Evolutionary conservation across 108 stramenopile species (phyloP).

Genomic region (Chaetoceros tenuissimus): DNA sequence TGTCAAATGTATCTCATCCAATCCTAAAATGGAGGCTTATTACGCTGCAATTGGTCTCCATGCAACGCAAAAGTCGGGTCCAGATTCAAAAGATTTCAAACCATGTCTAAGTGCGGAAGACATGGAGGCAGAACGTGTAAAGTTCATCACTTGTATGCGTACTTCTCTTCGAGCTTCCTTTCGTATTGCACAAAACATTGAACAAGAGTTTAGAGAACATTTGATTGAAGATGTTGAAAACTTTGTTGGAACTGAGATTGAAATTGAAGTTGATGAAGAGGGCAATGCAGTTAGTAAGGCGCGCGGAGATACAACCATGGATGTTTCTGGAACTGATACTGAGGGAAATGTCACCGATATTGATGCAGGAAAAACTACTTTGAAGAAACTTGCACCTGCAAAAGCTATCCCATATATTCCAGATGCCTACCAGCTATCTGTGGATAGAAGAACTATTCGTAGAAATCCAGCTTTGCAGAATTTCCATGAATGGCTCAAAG

Average conservation of each 20-base stretch:
- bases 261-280: constrained; percentile 48
- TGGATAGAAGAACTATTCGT: constrained; percentile 67
- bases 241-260: constrained; percentile 65
- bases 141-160: constrained; percentile 47
- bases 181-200: constrained; percentile 64
- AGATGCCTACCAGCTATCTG: constrained; percentile 57
- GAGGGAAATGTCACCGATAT: constrained; percentile 4
- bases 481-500: constrained; percentile 70
- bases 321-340: constrained; percentile 4
- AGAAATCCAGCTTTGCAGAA: constrained; percentile 45
- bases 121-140: constrained; percentile 43
- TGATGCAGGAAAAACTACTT: constrained; percentile 2
- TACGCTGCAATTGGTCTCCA: constrained; percentile 69
- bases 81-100: constrained; percentile 15
- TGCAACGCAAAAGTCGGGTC: constrained; percentile 13
- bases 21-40: constrained; percentile 74
- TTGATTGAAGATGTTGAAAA: constrained; percentile 53
- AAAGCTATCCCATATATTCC: constrained; percentile 61
- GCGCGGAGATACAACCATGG: constrained; percentile 11
- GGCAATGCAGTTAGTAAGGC: constrained; percentile 29
- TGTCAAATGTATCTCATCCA: constrained; percentile 25
- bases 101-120: constrained; percentile 43
- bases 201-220: constrained; percentile 33
- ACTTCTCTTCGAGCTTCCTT: constrained; percentile 65
- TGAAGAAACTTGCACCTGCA: constrained; percentile 51